These are phyloP conservation scores for Nigrograna mackinnonii DNA, from an alignment of 2,329 filamentous ascomycete species.

Conservation along the genomic window DNA sequence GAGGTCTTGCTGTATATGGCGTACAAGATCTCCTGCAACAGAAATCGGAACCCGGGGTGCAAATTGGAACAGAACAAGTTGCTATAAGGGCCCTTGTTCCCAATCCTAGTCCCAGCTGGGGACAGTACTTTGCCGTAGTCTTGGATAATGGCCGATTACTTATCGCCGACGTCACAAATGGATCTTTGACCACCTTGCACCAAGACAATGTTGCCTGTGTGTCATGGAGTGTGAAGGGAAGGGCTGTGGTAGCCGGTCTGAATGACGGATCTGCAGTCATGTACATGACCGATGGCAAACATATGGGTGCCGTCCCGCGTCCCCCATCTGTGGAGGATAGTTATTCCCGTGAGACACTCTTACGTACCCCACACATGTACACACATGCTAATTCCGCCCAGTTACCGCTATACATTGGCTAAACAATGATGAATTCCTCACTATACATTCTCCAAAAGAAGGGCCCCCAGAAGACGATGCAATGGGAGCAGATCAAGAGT, in stretches of 20 bases:
- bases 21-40: constrained; percentile 68
- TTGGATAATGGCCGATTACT: constrained; percentile 79
- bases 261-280: constrained; percentile 79
- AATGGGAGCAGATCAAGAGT: constrained; percentile 58
- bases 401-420: constrained; percentile 87
- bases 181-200: constrained; percentile 57
- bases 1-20: constrained; percentile 83
- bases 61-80: constrained; percentile 76
- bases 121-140: constrained; percentile 78
- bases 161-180: constrained; percentile 76
- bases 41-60: constrained; percentile 66
- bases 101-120: constrained; percentile 76
- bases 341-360: constrained; percentile 61
- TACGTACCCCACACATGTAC: neutral
- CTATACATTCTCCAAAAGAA: constrained; percentile 60
- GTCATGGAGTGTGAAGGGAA: constrained; percentile 91
- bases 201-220: constrained; percentile 79
- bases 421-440: constrained; percentile 82
- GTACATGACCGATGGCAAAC: constrained; percentile 78
- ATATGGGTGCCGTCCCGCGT: constrained; percentile 77
- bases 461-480: constrained; percentile 61
- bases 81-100: constrained; percentile 75
- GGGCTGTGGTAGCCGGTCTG: constrained; percentile 87
- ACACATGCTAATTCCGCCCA: constrained; percentile 31
- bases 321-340: constrained; percentile 68